phyloP scores from a whole-genome alignment of 306 rosid species.

The Inga oerstediana region DNA sequence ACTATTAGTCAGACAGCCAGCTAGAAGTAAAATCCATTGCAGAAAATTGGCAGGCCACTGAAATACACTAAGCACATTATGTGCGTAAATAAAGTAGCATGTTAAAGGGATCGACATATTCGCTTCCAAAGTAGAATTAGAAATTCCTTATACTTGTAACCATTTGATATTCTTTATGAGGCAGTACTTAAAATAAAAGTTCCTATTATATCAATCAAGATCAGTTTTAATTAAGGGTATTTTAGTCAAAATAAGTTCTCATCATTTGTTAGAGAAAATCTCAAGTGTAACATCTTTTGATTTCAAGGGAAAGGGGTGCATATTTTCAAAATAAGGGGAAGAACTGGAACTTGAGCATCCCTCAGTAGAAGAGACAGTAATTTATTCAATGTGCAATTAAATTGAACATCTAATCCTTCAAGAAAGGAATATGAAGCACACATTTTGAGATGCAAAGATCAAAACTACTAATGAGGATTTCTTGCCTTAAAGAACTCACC shows the following conservation, averaged over 20 bases:
- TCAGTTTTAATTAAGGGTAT: not conserved
- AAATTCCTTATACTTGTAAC: not conserved
- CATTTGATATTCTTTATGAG: not conserved
- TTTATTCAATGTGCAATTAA: not conserved
- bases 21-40: not conserved
- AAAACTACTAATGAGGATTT: constrained; percentile 23
- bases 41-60: not conserved
- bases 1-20: not conserved
- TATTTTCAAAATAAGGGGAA: not conserved
- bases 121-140: not conserved
- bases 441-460: constrained; percentile 1
- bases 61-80: not conserved
- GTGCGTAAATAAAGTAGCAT: not conserved
- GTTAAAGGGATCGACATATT: not conserved
- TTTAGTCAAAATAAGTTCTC: not conserved
- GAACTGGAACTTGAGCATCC: not conserved
- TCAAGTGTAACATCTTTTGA: not conserved
- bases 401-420: not conserved
- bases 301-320: not conserved
- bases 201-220: not conserved
- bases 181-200: not conserved
- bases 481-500: constrained; percentile 39
- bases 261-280: not conserved
- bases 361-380: not conserved
- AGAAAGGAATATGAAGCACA: not conserved